Percentiles rank a stretch among this genome's conserved stretches.
Evolutionary conservation across 2,329 filamentous ascomycete genomes (phyloP).

Genomic region (Alternaria sp.): DNA sequence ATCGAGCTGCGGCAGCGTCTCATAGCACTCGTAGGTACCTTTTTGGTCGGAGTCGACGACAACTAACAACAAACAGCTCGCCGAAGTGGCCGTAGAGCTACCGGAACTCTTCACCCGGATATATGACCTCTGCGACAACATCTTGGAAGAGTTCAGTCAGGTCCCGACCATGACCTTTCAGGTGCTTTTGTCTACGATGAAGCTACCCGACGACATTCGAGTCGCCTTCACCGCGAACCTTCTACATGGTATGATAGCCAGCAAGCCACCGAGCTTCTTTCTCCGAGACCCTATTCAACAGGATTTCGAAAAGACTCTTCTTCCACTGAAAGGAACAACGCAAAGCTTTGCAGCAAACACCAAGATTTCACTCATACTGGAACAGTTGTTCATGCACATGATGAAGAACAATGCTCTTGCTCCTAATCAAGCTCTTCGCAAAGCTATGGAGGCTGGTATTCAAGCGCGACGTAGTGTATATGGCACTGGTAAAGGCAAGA

Average conservation of each 20-base stretch:
- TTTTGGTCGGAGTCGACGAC: no score
- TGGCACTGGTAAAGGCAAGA: conserved; percentile 54
- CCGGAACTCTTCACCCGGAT: conserved; percentile 58
- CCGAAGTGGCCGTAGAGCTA: conserved; percentile 43
- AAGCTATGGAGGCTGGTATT: conserved; percentile 61
- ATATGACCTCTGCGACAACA: conserved; percentile 65
- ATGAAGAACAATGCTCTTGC: conserved; percentile 28
- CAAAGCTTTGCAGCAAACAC: conserved; percentile 42
- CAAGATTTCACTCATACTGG: conserved; percentile 44
- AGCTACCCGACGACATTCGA: conserved; percentile 53
- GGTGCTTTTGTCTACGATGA: conserved; percentile 59
- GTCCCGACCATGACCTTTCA: conserved; percentile 65
- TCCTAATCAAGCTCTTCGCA: conserved; percentile 43
- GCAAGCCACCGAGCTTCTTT: conserved; percentile 36
- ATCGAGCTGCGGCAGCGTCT: conserved; percentile 68
- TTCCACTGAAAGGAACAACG: conserved; percentile 30
- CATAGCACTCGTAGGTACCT: conserved; percentile 59
- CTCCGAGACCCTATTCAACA: conserved; percentile 29
- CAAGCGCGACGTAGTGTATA: conserved; percentile 54
- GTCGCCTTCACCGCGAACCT: conserved; percentile 54
- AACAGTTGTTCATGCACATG: conserved; percentile 42
- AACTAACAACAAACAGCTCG: conserved; percentile 42
- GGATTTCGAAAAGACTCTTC: conserved; percentile 36
- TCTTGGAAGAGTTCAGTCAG: conserved; percentile 63
- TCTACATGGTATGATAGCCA: conserved; percentile 33